A percentile compares a stretch with the other conserved stretches of the same genome.
Conservation (phyloP, 305 asterid species). For the Fraxinus ornus region DNA sequence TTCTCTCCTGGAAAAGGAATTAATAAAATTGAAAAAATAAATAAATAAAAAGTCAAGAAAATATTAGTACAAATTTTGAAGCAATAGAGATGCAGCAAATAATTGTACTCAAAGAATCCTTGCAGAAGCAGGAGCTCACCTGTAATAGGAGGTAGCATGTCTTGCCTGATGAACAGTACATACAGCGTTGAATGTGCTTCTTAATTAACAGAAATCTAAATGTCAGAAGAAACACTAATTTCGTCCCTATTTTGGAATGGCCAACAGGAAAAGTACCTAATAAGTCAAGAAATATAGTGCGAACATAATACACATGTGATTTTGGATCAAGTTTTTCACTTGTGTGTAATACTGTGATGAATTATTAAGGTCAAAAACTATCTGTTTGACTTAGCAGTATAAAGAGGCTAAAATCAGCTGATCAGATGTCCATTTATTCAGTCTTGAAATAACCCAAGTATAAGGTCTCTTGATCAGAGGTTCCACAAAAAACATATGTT, state of each 20-base stretch:
- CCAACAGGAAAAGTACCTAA: constrained; percentile 9
- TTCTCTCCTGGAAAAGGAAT: constrained; percentile 63
- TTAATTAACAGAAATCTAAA: constrained; percentile 33
- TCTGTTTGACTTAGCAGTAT: constrained; percentile 7
- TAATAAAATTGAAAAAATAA: constrained; percentile 14
- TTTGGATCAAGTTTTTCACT: constrained; percentile 12
- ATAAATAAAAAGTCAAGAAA: not conserved
- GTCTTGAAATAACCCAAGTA: not conserved
- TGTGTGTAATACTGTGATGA: not conserved
- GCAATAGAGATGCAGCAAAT: constrained; percentile 17
- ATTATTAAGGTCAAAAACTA: constrained; percentile 1
- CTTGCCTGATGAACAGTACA: constrained; percentile 72
- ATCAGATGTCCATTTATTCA: not conserved
- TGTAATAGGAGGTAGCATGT: constrained; percentile 86
- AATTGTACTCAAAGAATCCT: constrained; percentile 19
- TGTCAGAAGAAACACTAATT: constrained; percentile 16
- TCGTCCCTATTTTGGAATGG: constrained; percentile 19
- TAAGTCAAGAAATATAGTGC: constrained; percentile 3
- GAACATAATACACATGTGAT: not conserved
- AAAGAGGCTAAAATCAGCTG: constrained; percentile 13
- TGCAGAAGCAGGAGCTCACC: constrained; percentile 44
- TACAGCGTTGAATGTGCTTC: constrained; percentile 83
- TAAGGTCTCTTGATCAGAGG: not conserved
- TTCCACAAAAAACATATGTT: not conserved
- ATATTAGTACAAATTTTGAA: constrained; percentile 2